These are phyloP conservation scores for Ophiocordyceps polyrhachis-furcata DNA, from an alignment of 2,329 filamentous ascomycete species.

Conservation along the genomic window DNA sequence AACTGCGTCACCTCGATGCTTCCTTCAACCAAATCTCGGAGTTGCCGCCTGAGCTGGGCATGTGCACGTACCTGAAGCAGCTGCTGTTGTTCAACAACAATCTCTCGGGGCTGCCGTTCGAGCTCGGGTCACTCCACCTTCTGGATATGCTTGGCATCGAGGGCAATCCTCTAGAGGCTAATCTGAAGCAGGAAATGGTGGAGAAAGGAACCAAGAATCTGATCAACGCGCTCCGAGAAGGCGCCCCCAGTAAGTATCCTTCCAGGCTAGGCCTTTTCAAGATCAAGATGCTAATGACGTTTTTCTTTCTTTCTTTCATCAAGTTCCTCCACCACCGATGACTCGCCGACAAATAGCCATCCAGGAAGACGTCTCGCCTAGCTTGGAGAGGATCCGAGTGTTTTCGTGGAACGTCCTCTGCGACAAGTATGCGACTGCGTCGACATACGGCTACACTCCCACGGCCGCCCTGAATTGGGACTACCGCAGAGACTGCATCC, in stretches of 20 bases:
- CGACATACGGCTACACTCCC: conserved; percentile 80
- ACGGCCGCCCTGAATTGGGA: conserved; percentile 71
- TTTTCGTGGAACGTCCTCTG: conserved; percentile 93
- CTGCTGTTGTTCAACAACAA: conserved; percentile 82
- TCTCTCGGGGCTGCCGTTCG: conserved; percentile 62
- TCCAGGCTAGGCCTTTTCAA: not conserved
- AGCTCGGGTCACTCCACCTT: conserved; percentile 76
- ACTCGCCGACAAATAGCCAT: conserved; percentile 67
- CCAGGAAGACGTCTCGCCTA: conserved; percentile 41
- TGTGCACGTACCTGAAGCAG: conserved; percentile 83
- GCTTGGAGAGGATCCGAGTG: conserved; percentile 57
- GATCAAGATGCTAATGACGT: not conserved
- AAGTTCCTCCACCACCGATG: conserved; percentile 60
- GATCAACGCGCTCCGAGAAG: conserved; percentile 66
- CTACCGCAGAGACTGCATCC: conserved; percentile 62
- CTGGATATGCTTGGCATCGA: conserved; percentile 82
- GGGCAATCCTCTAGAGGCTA: conserved; percentile 66
- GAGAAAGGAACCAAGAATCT: conserved; percentile 75
- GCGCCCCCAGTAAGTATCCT: conserved; percentile 53
- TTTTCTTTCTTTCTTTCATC: not conserved
- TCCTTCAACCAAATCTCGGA: conserved; percentile 73
- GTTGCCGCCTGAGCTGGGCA: conserved; percentile 80
- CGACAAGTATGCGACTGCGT: conserved; percentile 73
- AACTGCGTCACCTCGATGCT: conserved; percentile 66
- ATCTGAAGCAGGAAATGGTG: conserved; percentile 64